These are phyloP conservation scores for Aphanocladium album DNA, from an alignment of 2,329 filamentous ascomycete species.

Conservation along the genomic window DNA sequence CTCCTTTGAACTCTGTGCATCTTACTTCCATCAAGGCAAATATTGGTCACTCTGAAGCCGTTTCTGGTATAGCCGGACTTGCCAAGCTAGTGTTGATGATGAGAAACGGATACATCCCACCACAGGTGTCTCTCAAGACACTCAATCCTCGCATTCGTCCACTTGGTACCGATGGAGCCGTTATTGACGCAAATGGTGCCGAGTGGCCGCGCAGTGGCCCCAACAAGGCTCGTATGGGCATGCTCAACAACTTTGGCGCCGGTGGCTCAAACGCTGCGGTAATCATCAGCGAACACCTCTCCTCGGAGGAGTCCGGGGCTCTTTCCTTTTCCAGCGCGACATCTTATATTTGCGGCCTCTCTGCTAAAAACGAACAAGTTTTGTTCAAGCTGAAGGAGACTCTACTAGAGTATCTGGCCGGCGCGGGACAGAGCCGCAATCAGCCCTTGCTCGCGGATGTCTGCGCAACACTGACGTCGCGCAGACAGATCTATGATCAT, in stretches of 20 bases:
- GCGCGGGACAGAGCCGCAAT: neutral
- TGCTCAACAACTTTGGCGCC: slow-evolving; percentile 32
- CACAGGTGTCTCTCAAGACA: slow-evolving; percentile 18
- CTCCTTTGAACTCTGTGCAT: slow-evolving; percentile 40
- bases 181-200: neutral
- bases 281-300: slow-evolving; percentile 18
- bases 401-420: neutral
- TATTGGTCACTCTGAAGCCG: slow-evolving; percentile 22
- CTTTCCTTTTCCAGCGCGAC: neutral
- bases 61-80: slow-evolving; percentile 23
- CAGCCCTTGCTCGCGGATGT: neutral
- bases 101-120: slow-evolving; percentile 18
- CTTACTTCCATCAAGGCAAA: slow-evolving; percentile 22
- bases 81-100: slow-evolving; percentile 25
- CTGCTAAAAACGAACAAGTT: neutral
- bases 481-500: neutral
- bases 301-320: neutral
- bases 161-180: neutral
- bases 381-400: neutral
- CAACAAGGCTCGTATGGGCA: slow-evolving; percentile 18
- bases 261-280: slow-evolving; percentile 22
- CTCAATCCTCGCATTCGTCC: slow-evolving; percentile 23
- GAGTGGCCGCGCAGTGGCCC: neutral
- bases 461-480: neutral
- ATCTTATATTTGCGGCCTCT: neutral